These are phyloP conservation scores for Suillus hirtellus DNA, from an alignment of 768 basidiomycete genomes.

Conservation along the genomic window DNA sequence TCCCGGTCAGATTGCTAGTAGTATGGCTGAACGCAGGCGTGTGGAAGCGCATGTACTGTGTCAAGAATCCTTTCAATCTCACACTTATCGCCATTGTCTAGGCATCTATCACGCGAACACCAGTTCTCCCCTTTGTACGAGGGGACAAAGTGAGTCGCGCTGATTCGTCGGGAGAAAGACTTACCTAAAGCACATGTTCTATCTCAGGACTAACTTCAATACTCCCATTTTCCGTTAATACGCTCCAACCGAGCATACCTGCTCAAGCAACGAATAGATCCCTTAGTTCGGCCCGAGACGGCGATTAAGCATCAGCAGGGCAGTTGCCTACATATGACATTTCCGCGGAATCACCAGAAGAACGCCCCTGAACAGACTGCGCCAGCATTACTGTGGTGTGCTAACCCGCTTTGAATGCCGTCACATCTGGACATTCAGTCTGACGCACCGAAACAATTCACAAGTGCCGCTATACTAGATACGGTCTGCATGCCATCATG, in stretches of 20 bases:
- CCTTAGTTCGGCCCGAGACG: slow-evolving; percentile 1
- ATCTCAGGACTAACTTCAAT: slow-evolving; percentile 6
- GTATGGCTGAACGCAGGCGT: background rate
- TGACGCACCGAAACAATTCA: background rate
- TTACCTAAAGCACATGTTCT: background rate
- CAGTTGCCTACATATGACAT: background rate
- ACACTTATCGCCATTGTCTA: background rate
- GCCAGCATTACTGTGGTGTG: background rate
- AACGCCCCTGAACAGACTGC: slow-evolving; percentile 1
- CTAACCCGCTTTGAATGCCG: background rate
- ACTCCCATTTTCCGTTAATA: slow-evolving; percentile 5
- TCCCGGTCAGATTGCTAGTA: background rate
- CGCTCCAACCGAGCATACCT: background rate
- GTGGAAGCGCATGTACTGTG: background rate
- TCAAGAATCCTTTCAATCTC: background rate
- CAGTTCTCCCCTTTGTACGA: background rate
- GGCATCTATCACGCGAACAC: background rate
- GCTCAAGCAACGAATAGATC: background rate
- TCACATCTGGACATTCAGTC: background rate
- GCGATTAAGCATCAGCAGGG: slow-evolving; percentile 4
- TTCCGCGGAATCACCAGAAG: slow-evolving; percentile 6
- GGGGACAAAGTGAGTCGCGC: background rate
- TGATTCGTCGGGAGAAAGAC: background rate
- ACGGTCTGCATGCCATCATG: background rate
- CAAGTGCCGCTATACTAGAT: background rate